These are phyloP conservation scores for Paramecium sexaurelia DNA, from an alignment of 73 alveolate genomes.

Conservation along the genomic window DNA sequence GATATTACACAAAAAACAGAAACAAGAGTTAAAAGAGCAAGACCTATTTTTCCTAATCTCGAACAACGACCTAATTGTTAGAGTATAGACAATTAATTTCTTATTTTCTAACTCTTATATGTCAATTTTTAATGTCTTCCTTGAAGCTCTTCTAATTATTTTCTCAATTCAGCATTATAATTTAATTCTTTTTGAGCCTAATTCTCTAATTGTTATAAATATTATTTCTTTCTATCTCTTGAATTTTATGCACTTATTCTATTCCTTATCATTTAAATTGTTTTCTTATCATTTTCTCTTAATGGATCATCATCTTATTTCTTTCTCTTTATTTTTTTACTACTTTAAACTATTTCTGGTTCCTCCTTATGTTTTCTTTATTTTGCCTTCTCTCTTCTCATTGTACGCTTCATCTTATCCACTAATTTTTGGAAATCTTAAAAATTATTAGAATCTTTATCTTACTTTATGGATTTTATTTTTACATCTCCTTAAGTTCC, in stretches of 20 bases:
- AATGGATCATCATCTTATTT: constrained; percentile 58
- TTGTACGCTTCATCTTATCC: constrained; percentile 10
- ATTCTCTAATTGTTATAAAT: not conserved
- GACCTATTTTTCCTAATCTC: constrained; percentile 53
- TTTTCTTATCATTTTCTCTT: constrained; percentile 72
- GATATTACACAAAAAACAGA: constrained; percentile 49
- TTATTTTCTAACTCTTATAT: not conserved
- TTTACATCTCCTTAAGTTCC: not conserved
- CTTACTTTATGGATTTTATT: not conserved
- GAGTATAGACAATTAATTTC: constrained; percentile 1
- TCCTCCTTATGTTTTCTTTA: constrained; percentile 23
- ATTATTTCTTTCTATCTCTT: constrained; percentile 75
- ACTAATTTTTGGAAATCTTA: constrained; percentile 4
- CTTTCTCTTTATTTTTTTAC: constrained; percentile 45
- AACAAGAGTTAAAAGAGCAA: constrained; percentile 35
- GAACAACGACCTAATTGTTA: constrained; percentile 5
- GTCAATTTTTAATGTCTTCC: not conserved
- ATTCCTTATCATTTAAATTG: constrained; percentile 73
- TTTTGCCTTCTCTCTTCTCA: constrained; percentile 48
- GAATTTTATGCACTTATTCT: constrained; percentile 77
- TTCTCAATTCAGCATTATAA: not conserved
- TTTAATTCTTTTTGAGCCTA: not conserved
- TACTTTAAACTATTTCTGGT: not conserved
- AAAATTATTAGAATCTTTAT: not conserved
- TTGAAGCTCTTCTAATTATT: constrained; percentile 17